Evolutionary conservation across 768 basidiomycete genomes (phyloP).

Genomic region (Leccinum boreale): DNA sequence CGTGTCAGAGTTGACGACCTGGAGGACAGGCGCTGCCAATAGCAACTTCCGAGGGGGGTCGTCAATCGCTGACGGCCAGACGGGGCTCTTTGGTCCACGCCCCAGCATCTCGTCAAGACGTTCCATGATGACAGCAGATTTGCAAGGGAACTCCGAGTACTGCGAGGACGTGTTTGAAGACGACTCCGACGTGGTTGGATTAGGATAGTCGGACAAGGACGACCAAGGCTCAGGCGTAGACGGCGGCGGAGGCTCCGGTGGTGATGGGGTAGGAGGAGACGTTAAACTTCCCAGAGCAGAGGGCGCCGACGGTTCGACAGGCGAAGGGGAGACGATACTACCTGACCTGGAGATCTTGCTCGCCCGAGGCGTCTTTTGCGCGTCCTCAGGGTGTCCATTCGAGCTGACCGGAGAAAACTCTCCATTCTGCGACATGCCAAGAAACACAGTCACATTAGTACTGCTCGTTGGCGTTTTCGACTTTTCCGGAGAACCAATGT

Average conservation of each 20-base stretch:
- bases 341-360: constrained; percentile 33
- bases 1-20: constrained; percentile 91
- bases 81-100: constrained; percentile 53
- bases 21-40: constrained; percentile 81
- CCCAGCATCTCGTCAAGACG: constrained; percentile 69
- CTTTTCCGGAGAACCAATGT: constrained; percentile 43
- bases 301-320: constrained; percentile 17
- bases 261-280: constrained; percentile 42
- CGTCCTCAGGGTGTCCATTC: constrained; percentile 30
- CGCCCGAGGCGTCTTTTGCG: constrained; percentile 33
- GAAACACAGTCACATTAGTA: constrained; percentile 35
- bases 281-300: constrained; percentile 27
- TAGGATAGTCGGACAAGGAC: constrained; percentile 68
- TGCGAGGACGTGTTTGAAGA: constrained; percentile 73
- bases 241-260: constrained; percentile 56
- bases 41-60: constrained; percentile 85
- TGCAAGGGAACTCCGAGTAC: constrained; percentile 48
- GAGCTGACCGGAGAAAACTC: constrained; percentile 29
- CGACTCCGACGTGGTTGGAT: constrained; percentile 67
- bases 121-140: constrained; percentile 58
- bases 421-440: constrained; percentile 23
- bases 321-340: constrained; percentile 17
- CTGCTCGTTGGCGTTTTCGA: constrained; percentile 48
- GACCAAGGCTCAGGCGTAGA: constrained; percentile 79
- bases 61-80: constrained; percentile 68